Evolutionary conservation across 768 basidiomycete species (phyloP).

Genomic region (Astraeus odoratus): DNA sequence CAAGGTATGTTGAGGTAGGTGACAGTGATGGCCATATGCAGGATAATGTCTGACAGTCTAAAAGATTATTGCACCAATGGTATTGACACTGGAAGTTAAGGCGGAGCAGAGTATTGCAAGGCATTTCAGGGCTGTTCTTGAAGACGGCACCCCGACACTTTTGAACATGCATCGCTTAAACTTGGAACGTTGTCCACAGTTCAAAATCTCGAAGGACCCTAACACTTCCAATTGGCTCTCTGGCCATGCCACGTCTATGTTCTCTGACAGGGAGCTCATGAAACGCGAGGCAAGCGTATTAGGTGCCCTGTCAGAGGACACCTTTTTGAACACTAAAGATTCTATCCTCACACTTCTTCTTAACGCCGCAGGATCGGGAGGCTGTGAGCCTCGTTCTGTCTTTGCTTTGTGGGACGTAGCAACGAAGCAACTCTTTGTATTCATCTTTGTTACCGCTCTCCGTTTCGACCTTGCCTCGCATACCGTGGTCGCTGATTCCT

Average conservation of each 20-base stretch:
- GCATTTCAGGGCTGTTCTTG: conserved; percentile 23
- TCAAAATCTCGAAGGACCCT: conserved; percentile 17
- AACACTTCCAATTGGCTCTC: conserved; percentile 25
- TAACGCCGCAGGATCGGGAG: conserved; percentile 17
- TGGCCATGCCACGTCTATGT: conserved; percentile 24
- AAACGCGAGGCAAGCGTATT: neutral
- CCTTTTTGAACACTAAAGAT: conserved; percentile 28
- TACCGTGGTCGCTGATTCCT: conserved; percentile 47
- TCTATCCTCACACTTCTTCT: conserved; percentile 26
- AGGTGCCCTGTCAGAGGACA: conserved; percentile 8
- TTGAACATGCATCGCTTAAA: conserved; percentile 38
- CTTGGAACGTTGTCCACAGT: conserved; percentile 28
- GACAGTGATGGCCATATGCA: neutral
- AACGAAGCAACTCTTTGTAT: conserved; percentile 21
- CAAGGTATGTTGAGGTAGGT: conserved; percentile 38
- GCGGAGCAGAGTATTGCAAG: conserved; percentile 15
- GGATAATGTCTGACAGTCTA: neutral
- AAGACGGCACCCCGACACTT: conserved; percentile 7
- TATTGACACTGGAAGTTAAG: conserved; percentile 9
- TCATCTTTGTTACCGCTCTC: conserved; percentile 42
- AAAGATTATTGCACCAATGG: conserved; percentile 22
- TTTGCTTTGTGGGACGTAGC: conserved; percentile 15
- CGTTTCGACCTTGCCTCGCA: conserved; percentile 43
- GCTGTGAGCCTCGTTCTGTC: conserved; percentile 11
- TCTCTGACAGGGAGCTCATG: conserved; percentile 27